These are phyloP conservation scores for Macrolepiota fuliginosa DNA, from an alignment of 768 basidiomycete species.

Conservation along the genomic window DNA sequence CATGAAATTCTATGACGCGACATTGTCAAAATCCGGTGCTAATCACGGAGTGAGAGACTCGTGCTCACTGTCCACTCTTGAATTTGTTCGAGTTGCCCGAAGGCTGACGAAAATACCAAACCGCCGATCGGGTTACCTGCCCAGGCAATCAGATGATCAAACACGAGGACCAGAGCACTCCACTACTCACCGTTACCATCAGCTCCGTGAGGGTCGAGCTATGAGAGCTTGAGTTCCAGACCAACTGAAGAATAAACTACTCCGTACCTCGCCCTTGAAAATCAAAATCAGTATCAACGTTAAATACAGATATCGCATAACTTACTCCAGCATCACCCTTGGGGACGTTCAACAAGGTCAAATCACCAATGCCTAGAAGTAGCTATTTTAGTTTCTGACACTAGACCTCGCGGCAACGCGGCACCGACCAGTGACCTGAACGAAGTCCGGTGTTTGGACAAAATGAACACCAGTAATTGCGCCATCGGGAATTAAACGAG, in stretches of 20 bases:
- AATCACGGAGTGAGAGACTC: neutral
- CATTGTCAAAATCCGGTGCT: neutral
- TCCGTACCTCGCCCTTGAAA: slow-evolving; percentile 23
- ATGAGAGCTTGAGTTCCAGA: neutral
- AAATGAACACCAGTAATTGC: slow-evolving; percentile 68
- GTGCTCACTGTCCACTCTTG: slow-evolving; percentile 69
- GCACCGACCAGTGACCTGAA: slow-evolving; percentile 61
- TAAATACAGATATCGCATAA: neutral
- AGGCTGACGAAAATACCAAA: slow-evolving; percentile 73
- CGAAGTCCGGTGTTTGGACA: slow-evolving; percentile 70
- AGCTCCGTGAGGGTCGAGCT: slow-evolving; percentile 71
- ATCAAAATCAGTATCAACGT: neutral
- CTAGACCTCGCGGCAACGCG: neutral
- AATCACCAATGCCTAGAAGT: slow-evolving; percentile 52
- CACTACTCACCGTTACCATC: slow-evolving; percentile 45
- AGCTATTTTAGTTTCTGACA: neutral
- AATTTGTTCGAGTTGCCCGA: slow-evolving; percentile 48
- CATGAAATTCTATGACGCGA: slow-evolving; percentile 54
- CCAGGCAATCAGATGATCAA: neutral
- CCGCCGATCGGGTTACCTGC: slow-evolving; percentile 60
- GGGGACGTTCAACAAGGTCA: slow-evolving; percentile 65
- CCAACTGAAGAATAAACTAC: neutral
- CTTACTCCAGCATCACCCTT: slow-evolving; percentile 53
- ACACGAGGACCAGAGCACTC: neutral
- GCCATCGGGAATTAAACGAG: slow-evolving; percentile 70